Evolutionary conservation across 257 asterid species (phyloP).

Genomic region (Solanum pimpinellifolium): DNA sequence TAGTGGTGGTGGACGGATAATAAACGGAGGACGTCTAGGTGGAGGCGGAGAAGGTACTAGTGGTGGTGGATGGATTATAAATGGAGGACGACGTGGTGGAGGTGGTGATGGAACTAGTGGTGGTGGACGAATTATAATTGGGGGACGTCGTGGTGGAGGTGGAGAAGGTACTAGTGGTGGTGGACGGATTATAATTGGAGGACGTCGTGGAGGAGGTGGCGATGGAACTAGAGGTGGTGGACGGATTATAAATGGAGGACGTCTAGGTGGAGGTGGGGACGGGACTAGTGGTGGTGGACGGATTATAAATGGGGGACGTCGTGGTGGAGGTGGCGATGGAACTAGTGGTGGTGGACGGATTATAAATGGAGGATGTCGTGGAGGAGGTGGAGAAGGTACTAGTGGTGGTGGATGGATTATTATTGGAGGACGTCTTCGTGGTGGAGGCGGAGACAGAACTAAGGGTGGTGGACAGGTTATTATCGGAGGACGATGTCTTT

Average conservation of each 20-base stretch:
- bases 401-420: neutral
- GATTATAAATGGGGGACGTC: neutral
- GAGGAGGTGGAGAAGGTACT: neutral
- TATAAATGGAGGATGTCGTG: neutral
- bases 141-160: neutral
- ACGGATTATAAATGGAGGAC: neutral
- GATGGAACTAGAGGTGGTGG: neutral
- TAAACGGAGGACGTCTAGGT: neutral
- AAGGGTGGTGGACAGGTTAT: neutral
- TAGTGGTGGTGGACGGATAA: neutral
- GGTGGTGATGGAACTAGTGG: neutral
- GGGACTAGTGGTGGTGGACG: neutral
- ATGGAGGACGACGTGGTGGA: neutral
- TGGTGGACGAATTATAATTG: neutral
- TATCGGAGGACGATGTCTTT: neutral
- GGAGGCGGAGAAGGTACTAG: neutral
- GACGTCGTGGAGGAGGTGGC: neutral
- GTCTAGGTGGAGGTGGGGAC: neutral
- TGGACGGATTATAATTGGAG: neutral
- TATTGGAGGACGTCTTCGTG: neutral
- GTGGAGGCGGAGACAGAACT: neutral
- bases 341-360: neutral
- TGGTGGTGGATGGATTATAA: neutral
- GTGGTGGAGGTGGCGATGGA: neutral
- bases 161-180: neutral